phyloP scores from a whole-genome alignment of 805 yeast species.

The Nakazawaea populi region DNA sequence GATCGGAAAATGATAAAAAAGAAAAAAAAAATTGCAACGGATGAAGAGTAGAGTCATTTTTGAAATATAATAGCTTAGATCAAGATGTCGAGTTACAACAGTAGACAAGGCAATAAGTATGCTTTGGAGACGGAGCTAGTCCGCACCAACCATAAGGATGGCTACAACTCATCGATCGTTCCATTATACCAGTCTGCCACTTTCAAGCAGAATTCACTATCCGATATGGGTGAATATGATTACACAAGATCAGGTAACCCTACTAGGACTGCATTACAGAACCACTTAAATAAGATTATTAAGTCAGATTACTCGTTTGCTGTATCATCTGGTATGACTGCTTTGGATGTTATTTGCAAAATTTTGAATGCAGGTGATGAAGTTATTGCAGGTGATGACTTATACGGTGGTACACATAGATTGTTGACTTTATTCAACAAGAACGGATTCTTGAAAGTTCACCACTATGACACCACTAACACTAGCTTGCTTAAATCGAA shows the following conservation, averaged over 20 bases:
- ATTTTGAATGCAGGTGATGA: slow-evolving; percentile 78
- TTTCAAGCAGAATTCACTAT: slow-evolving; percentile 71
- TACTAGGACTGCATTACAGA: slow-evolving; percentile 75
- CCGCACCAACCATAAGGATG: slow-evolving; percentile 55
- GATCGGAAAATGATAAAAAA: neutral
- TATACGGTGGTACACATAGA: slow-evolving; percentile 92
- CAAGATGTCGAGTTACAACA: neutral
- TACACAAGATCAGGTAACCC: slow-evolving; percentile 95
- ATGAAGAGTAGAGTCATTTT: too few species aligned
- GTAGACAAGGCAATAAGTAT: slow-evolving; percentile 28
- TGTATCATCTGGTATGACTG: slow-evolving; percentile 90
- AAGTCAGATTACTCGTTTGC: slow-evolving; percentile 73
- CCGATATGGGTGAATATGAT: slow-evolving; percentile 76
- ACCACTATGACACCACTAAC: slow-evolving; percentile 79
- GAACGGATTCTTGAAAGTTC: slow-evolving; percentile 58
- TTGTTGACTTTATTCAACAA: slow-evolving; percentile 65
- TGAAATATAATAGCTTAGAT: too few species aligned
- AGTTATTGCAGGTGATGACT: slow-evolving; percentile 90
- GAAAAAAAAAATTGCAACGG: neutral
- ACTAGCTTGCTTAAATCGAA: slow-evolving; percentile 52
- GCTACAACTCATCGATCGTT: slow-evolving; percentile 73
- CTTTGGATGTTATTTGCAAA: slow-evolving; percentile 78
- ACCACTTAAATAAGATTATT: slow-evolving; percentile 74
- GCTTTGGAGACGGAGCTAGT: slow-evolving; percentile 69
- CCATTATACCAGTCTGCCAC: slow-evolving; percentile 95